phyloP scores from a whole-genome alignment of 2,329 filamentous ascomycete species.

The Fusarium nematophilum region DNA sequence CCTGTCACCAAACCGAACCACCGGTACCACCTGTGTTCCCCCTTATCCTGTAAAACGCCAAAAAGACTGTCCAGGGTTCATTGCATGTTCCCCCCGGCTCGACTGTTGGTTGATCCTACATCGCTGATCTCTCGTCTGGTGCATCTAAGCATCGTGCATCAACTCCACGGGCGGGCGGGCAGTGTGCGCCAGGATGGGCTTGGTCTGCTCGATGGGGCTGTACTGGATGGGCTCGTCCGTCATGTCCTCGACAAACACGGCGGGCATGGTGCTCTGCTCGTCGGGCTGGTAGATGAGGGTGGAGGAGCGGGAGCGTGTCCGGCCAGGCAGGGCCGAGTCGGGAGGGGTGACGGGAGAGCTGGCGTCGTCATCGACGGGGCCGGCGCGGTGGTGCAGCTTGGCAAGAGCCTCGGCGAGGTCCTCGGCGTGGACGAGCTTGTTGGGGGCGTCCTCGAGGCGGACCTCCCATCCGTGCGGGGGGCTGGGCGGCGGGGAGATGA shows the following conservation, averaged over 20 bases:
- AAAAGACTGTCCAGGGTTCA: constrained; percentile 13
- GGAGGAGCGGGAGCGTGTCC: constrained; percentile 68
- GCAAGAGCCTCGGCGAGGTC: constrained; percentile 75
- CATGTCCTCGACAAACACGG: constrained; percentile 75
- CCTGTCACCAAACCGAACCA: constrained; percentile 12
- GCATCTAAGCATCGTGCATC: constrained; percentile 59
- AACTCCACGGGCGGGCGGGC: constrained; percentile 73
- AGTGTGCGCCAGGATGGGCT: constrained; percentile 69
- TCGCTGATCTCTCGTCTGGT: background rate
- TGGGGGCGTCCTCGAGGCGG: constrained; percentile 75
- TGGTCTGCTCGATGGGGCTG: constrained; percentile 55
- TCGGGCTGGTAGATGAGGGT: constrained; percentile 74
- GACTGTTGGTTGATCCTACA: background rate
- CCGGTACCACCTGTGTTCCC: constrained; percentile 9
- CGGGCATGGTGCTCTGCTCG: constrained; percentile 69
- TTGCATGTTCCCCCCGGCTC: background rate
- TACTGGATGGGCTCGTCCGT: constrained; percentile 64
- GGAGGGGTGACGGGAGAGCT: constrained; percentile 47
- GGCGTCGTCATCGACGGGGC: constrained; percentile 53
- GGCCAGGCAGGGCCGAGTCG: constrained; percentile 43
- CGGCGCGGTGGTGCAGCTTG: constrained; percentile 64
- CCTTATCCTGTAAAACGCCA: constrained; percentile 35
- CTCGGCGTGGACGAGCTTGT: constrained; percentile 76
- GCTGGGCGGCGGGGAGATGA: constrained; percentile 76
- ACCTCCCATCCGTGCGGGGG: constrained; percentile 78